phyloP scores from a whole-genome alignment of 257 asterid species.

The Scutellaria baicalensis region DNA sequence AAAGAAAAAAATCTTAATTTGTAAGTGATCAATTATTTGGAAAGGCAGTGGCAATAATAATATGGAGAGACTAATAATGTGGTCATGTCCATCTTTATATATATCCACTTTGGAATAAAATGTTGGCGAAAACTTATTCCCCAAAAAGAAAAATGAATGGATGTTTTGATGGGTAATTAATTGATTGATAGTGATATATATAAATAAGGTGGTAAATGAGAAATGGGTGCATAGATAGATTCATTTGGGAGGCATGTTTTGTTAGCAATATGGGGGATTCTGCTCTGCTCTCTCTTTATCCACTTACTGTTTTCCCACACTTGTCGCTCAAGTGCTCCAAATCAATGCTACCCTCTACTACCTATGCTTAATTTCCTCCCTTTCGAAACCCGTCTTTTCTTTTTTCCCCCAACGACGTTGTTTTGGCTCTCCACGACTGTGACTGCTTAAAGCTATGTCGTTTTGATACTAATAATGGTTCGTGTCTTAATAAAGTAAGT shows the following conservation, averaged over 20 bases:
- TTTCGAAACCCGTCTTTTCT: background rate
- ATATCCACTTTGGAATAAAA: too few relatives aligned
- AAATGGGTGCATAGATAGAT: conserved; percentile 1
- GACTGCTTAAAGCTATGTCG: too few relatives aligned
- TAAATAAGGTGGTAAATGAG: background rate
- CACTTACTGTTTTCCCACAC: conserved; percentile 23
- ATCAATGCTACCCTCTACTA: background rate
- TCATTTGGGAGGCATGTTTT: conserved; percentile 2
- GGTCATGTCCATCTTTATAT: conserved; percentile 5
- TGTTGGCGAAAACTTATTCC: background rate
- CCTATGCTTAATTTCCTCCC: background rate
- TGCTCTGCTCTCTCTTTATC: conserved; percentile 25
- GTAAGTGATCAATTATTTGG: too few relatives aligned
- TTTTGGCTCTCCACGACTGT: too few relatives aligned
- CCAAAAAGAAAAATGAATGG: background rate
- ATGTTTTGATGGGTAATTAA: background rate
- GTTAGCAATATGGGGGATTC: conserved; percentile 13
- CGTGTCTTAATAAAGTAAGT: too few relatives aligned
- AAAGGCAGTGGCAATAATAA: background rate
- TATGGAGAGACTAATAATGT: background rate
- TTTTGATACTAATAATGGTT: too few relatives aligned
- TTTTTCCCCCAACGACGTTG: background rate
- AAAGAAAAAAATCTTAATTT: too few relatives aligned
- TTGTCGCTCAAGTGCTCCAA: conserved; percentile 32
- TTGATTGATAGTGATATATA: conserved; percentile 5